These are phyloP conservation scores for Termitomyces bulborhizus DNA, from an alignment of 768 basidiomycete genomes.

Conservation along the genomic window DNA sequence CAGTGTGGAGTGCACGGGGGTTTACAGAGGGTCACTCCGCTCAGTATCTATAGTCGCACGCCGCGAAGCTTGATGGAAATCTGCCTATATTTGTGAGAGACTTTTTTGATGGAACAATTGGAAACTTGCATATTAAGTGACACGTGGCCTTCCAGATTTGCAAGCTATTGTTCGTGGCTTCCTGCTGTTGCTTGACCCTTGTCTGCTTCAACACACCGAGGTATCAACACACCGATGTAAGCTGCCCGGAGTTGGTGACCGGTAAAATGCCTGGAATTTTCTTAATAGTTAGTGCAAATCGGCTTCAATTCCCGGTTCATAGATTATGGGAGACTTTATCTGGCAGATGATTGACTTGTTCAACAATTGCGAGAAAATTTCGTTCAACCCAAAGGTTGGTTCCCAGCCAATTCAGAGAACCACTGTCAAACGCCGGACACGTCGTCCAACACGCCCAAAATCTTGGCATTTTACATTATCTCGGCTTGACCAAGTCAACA, in stretches of 20 bases:
- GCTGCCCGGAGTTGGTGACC: not conserved
- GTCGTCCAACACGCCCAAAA: no score
- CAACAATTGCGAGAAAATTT: not conserved
- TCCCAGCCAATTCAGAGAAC: not conserved
- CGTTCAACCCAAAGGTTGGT: not conserved
- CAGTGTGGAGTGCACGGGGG: conserved; percentile 6
- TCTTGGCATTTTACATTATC: not conserved
- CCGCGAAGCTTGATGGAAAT: conserved; percentile 7
- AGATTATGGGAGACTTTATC: not conserved
- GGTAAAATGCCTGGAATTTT: no score
- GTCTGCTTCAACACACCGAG: no score
- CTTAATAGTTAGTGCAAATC: no score
- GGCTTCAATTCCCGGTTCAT: no score
- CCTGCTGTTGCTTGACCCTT: no score
- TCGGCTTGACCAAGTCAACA: no score
- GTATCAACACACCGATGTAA: not conserved
- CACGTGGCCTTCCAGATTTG: conserved; percentile 4
- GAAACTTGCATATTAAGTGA: not conserved
- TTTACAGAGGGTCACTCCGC: conserved; percentile 3
- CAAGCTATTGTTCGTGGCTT: no score
- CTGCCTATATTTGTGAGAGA: conserved; percentile 4
- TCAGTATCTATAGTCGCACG: conserved; percentile 5
- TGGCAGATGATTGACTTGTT: not conserved
- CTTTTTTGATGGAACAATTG: conserved; percentile 11
- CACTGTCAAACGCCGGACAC: no score